These are phyloP conservation scores for Penstemon davidsonii DNA, from an alignment of 257 asterid genomes.

Conservation along the genomic window DNA sequence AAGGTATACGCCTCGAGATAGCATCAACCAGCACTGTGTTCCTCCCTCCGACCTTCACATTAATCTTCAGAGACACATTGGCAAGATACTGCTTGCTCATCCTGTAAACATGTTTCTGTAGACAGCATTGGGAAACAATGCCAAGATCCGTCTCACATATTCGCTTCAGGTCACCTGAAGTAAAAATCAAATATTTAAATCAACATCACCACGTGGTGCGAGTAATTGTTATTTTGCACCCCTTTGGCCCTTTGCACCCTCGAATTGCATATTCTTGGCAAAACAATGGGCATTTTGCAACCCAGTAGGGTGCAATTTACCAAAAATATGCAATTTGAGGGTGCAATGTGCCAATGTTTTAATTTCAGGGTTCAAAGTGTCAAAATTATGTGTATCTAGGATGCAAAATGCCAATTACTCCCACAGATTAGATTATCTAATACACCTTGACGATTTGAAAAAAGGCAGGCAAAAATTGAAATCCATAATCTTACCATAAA, in stretches of 20 bases:
- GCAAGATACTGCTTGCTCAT: conserved; percentile 56
- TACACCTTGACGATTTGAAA: background rate
- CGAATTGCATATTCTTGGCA: too few relatives aligned
- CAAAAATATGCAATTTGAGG: too few relatives aligned
- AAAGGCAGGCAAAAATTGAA: background rate
- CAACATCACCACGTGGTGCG: background rate
- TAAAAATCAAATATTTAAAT: background rate
- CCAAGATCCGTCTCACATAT: conserved; percentile 98
- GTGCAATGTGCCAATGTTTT: too few relatives aligned
- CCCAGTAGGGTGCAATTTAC: too few relatives aligned
- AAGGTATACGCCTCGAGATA: conserved; percentile 58
- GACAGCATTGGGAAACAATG: conserved; percentile 78
- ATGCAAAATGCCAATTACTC: too few relatives aligned
- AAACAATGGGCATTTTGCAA: too few relatives aligned
- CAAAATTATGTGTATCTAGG: too few relatives aligned
- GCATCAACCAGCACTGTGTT: conserved; percentile 54
- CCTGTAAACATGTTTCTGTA: conserved; percentile 41
- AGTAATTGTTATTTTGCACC: too few relatives aligned
- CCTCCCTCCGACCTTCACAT: conserved; percentile 68
- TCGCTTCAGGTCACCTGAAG: conserved; percentile 78
- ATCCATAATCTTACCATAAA: conserved; percentile 61
- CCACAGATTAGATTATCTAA: background rate
- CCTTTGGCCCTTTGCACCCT: too few relatives aligned
- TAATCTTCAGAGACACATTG: conserved; percentile 50
- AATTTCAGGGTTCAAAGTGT: too few relatives aligned